Conservation (phyloP, 1,284 basidiomycete species). For the Leccinum glutinopallens region DNA sequence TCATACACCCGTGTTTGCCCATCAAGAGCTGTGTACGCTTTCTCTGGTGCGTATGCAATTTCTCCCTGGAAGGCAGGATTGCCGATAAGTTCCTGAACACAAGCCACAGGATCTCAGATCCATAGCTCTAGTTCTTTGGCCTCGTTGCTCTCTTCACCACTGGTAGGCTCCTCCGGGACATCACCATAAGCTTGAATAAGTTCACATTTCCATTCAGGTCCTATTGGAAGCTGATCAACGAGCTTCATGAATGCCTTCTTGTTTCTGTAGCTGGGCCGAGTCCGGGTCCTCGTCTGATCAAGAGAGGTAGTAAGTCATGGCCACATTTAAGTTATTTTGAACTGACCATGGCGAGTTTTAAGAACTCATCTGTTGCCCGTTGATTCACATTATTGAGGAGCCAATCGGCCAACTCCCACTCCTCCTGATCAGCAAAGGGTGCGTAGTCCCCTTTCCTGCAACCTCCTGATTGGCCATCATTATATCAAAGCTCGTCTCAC, state of each 20-base stretch:
- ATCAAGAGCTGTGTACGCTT: background rate
- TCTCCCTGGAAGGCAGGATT: slow-evolving; percentile 32
- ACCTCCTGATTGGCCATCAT: background rate
- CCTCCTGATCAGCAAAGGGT: slow-evolving; percentile 10
- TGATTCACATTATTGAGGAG: slow-evolving; percentile 15
- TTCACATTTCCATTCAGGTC: background rate
- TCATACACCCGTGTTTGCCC: background rate
- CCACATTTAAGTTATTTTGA: background rate
- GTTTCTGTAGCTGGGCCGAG: background rate
- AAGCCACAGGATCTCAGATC: slow-evolving; percentile 35
- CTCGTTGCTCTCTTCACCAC: background rate
- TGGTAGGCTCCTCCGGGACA: background rate
- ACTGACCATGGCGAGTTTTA: background rate
- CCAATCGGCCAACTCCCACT: slow-evolving; percentile 16
- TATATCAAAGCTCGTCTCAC: background rate
- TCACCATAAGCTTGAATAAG: background rate
- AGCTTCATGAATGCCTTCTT: background rate
- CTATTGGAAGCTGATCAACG: background rate
- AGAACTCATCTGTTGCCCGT: background rate
- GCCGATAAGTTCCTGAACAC: slow-evolving; percentile 36
- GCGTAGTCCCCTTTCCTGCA: background rate
- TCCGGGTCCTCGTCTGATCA: background rate
- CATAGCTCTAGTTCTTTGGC: slow-evolving; percentile 30
- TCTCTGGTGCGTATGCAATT: slow-evolving; percentile 31
- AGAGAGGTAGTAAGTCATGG: background rate